Conservation (phyloP, 2,329 filamentous ascomycete genomes). For the Colletotrichum scovillei region DNA sequence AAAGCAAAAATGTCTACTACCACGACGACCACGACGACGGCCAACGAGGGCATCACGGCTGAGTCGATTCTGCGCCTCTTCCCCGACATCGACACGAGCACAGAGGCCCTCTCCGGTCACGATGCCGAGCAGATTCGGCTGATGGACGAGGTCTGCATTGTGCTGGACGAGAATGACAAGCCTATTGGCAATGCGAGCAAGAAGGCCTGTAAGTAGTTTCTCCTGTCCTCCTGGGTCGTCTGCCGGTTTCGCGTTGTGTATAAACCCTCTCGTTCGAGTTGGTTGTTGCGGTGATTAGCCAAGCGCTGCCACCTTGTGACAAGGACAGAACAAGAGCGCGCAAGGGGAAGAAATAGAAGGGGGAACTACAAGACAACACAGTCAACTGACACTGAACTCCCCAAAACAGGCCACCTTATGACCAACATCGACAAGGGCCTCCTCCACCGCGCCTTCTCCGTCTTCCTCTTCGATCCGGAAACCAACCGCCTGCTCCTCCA, state of each 20-base stretch:
- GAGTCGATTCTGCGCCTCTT: conserved; percentile 90
- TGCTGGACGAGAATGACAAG: conserved; percentile 89
- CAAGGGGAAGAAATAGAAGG: not conserved
- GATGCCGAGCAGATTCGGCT: conserved; percentile 97
- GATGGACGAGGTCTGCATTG: conserved; percentile 99
- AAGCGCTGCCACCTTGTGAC: not conserved
- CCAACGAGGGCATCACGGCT: conserved; percentile 77
- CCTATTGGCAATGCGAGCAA: conserved; percentile 98
- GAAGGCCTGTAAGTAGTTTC: conserved; percentile 82
- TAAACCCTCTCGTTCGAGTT: not conserved
- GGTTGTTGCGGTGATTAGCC: not conserved
- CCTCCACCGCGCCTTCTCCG: conserved; percentile 96
- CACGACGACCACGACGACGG: conserved; percentile 55
- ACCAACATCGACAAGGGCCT: conserved; percentile 97
- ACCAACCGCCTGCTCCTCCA: conserved; percentile 93
- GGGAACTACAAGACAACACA: not conserved
- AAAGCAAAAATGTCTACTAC: conserved; percentile 43
- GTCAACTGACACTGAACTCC: conserved; percentile 62
- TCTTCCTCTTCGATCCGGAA: conserved; percentile 91
- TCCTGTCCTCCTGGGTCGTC: not conserved
- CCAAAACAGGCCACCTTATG: conserved; percentile 89
- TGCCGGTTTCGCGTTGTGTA: not conserved
- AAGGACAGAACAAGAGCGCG: conserved; percentile 25
- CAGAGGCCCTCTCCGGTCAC: conserved; percentile 85
- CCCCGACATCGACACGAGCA: conserved; percentile 80